These are phyloP conservation scores for Tuber microsphaerosporum DNA, from an alignment of 495 filamentous ascomycete genomes.

Conservation along the genomic window DNA sequence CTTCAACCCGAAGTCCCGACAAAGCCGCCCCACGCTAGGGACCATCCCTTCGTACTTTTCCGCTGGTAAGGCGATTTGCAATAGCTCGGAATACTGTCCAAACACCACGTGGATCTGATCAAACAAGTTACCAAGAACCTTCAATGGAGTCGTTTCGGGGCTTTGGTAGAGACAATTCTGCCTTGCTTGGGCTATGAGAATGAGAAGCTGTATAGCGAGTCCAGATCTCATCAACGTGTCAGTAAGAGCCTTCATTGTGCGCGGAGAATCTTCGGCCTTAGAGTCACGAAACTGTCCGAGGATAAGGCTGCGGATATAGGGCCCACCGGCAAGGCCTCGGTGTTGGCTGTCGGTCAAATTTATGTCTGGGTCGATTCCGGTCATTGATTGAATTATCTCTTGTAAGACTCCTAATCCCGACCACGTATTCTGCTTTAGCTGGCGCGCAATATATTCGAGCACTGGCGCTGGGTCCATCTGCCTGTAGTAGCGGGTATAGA, in stretches of 20 bases:
- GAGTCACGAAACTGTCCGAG: conserved; percentile 70
- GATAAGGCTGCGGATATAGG: conserved; percentile 67
- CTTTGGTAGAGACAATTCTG: conserved; percentile 69
- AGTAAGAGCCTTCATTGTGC: conserved; percentile 70
- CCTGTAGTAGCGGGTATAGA: conserved; percentile 70
- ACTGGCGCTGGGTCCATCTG: conserved; percentile 79
- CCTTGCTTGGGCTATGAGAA: conserved; percentile 83
- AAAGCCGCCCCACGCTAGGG: conserved; percentile 65
- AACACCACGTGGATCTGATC: conserved; percentile 84
- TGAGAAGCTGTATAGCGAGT: conserved; percentile 69
- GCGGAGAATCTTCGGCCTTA: conserved; percentile 66
- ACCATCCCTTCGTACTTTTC: conserved; percentile 74
- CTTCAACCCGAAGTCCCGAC: conserved; percentile 73
- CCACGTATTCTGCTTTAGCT: conserved; percentile 70
- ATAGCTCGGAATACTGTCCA: conserved; percentile 78
- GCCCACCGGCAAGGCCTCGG: conserved; percentile 76
- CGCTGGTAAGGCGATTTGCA: conserved; percentile 67
- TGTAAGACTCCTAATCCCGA: conserved; percentile 83
- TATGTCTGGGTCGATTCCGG: conserved; percentile 74
- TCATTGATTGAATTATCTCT: conserved; percentile 83
- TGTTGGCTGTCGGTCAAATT: conserved; percentile 83
- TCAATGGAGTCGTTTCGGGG: conserved; percentile 56
- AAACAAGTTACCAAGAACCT: conserved; percentile 73
- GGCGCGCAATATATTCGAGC: conserved; percentile 77
- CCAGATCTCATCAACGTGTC: conserved; percentile 50